phyloP scores from a whole-genome alignment of 2,329 filamentous ascomycete genomes.

The Didymosphaeria variabile region DNA sequence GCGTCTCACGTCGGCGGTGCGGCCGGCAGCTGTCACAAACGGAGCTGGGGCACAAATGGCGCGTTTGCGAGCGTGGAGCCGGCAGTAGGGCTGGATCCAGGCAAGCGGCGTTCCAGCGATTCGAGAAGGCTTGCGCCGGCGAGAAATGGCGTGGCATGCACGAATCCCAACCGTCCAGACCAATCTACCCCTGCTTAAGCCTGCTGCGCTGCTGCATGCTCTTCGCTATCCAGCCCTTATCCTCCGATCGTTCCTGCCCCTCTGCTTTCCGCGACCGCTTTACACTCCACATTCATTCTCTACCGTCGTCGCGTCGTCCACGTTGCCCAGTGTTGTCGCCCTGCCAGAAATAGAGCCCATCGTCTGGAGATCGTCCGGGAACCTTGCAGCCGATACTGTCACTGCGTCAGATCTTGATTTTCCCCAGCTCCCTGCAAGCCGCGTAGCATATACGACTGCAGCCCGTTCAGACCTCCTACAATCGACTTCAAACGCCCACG shows the following conservation, averaged over 20 bases:
- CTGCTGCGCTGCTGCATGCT: conserved; percentile 15
- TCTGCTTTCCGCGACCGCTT: conserved; percentile 17
- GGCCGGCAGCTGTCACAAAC: conserved; percentile 2
- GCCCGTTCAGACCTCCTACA: conserved; percentile 16
- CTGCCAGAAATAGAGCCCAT: conserved; percentile 11
- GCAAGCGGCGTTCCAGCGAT: conserved; percentile 19
- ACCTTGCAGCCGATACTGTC: conserved; percentile 16
- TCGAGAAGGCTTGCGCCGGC: conserved; percentile 14
- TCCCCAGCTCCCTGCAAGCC: conserved; percentile 27
- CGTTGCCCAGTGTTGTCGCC: conserved; percentile 8
- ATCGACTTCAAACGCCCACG: conserved; percentile 10
- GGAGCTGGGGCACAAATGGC: neutral
- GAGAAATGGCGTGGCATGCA: conserved; percentile 1
- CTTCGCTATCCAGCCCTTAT: conserved; percentile 18
- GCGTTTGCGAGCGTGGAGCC: conserved; percentile 6
- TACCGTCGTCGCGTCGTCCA: neutral
- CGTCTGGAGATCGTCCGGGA: neutral
- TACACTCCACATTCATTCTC: conserved; percentile 17
- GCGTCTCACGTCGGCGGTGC: neutral
- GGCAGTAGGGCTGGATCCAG: conserved; percentile 12
- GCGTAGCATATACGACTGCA: conserved; percentile 29
- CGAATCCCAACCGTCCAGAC: conserved; percentile 11
- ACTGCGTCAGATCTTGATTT: conserved; percentile 13
- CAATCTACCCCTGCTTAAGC: conserved; percentile 12
- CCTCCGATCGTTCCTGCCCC: conserved; percentile 18